Evolutionary conservation across 768 basidiomycete genomes (phyloP).

Genomic region (Solioccasus polychromus): DNA sequence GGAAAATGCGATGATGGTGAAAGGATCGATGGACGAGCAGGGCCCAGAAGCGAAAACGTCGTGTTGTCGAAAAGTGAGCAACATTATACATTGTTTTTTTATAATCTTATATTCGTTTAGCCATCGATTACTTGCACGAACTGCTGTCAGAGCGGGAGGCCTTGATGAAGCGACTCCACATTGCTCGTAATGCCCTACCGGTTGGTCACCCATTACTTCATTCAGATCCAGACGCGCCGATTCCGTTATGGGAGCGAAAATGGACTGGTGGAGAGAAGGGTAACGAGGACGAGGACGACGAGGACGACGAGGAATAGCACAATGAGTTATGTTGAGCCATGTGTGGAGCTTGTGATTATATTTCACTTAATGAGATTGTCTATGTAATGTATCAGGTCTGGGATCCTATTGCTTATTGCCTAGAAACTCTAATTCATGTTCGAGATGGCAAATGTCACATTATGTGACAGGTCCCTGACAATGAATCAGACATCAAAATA

Average conservation of each 20-base stretch:
- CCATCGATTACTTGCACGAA: conserved; percentile 79
- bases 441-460: no score
- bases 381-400: conserved; percentile 6
- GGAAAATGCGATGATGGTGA: conserved; percentile 51
- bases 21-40: conserved; percentile 78
- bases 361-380: conserved; percentile 25
- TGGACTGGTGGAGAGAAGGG: conserved; percentile 74
- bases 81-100: background rate
- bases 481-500: conserved; percentile 2
- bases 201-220: conserved; percentile 56
- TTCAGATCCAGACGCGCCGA: conserved; percentile 22
- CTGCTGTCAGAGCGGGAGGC: conserved; percentile 58
- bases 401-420: no score
- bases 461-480: no score
- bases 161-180: conserved; percentile 57
- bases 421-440: no score
- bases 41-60: conserved; percentile 87
- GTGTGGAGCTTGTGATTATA: conserved; percentile 19
- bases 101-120: conserved; percentile 37
- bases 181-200: conserved; percentile 55
- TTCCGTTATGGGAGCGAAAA: conserved; percentile 74
- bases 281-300: conserved; percentile 46
- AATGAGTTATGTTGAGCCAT: background rate
- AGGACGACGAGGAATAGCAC: conserved; percentile 40
- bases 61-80: conserved; percentile 82